Evolutionary conservation across 352 stramenopile genomes (phyloP).

Genomic region (Plasmopara viticola): DNA sequence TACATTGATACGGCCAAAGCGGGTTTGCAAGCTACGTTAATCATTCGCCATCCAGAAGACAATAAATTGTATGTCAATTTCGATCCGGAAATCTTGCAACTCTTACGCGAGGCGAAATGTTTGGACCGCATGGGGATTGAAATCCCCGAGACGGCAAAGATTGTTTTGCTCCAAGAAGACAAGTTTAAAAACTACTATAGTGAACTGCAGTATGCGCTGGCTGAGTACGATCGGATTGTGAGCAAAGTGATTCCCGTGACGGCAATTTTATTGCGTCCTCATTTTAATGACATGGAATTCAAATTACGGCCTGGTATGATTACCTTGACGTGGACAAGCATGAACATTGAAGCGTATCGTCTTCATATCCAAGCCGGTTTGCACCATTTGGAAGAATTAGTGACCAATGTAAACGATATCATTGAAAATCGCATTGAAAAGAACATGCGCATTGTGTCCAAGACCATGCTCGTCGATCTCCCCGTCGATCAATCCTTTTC

Average conservation of each 20-base stretch:
- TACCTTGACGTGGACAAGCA: constrained; percentile 98
- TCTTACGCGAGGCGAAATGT: constrained; percentile 96
- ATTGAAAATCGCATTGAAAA: constrained; percentile 99
- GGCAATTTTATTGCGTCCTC: constrained; percentile 90
- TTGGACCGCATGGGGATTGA: constrained; percentile 98
- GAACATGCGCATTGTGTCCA: constrained; percentile 97
- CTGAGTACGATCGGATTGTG: constrained; percentile 97
- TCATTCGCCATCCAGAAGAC: constrained; percentile 98
- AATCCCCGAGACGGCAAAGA: constrained; percentile 96
- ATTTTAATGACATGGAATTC: constrained; percentile 99
- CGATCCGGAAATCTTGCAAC: constrained; percentile 96
- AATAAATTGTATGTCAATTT: constrained; percentile 99
- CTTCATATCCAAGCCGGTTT: constrained; percentile 90
- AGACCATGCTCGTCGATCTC: constrained; percentile 96
- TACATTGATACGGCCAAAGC: constrained; percentile 97
- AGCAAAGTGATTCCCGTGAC: constrained; percentile 97
- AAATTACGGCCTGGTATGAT: constrained; percentile 98
- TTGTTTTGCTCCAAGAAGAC: constrained; percentile 96
- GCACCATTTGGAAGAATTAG: constrained; percentile 94
- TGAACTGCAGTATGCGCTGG: constrained; percentile 94
- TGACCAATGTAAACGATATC: constrained; percentile 98
- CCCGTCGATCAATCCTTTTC: constrained; percentile 95
- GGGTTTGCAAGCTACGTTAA: constrained; percentile 96
- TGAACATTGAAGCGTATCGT: constrained; percentile 99
- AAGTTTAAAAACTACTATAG: constrained; percentile 99